A percentile compares a stretch with the other conserved stretches of the same genome.
phyloP scores from a whole-genome alignment of 2,329 filamentous ascomycete species.

The Beauveria rudraprayagi region DNA sequence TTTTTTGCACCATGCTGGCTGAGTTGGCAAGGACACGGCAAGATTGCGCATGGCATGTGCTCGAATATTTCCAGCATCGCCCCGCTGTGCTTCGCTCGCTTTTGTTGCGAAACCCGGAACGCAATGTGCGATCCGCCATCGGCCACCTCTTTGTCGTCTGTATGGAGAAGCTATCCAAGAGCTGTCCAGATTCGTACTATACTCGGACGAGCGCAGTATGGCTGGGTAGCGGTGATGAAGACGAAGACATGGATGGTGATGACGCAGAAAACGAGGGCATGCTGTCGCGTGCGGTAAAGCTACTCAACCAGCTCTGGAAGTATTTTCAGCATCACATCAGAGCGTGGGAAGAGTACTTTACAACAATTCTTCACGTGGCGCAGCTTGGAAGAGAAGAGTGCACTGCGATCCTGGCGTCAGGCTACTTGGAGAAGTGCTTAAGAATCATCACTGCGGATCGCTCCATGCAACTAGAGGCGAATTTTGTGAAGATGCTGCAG shows the following conservation, averaged over 20 bases:
- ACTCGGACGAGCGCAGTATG: background rate
- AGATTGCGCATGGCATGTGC: conserved; percentile 49
- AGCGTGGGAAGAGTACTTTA: conserved; percentile 72
- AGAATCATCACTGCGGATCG: conserved; percentile 55
- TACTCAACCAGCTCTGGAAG: conserved; percentile 52
- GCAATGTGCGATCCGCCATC: conserved; percentile 44
- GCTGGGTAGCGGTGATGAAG: background rate
- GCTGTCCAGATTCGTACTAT: conserved; percentile 39
- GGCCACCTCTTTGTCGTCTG: conserved; percentile 44
- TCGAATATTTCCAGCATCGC: conserved; percentile 52
- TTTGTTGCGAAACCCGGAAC: conserved; percentile 53
- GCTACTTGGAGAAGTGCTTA: conserved; percentile 51
- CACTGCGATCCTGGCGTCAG: conserved; percentile 48
- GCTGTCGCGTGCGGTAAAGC: conserved; percentile 31
- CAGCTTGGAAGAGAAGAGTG: conserved; percentile 52
- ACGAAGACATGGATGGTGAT: conserved; percentile 3
- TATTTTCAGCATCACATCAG: conserved; percentile 53
- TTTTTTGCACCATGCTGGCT: conserved; percentile 41
- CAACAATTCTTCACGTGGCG: conserved; percentile 59
- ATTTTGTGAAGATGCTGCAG: conserved; percentile 48
- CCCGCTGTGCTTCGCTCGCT: conserved; percentile 55
- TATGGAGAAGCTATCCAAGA: conserved; percentile 42
- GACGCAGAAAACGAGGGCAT: conserved; percentile 16
- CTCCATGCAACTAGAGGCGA: conserved; percentile 39
- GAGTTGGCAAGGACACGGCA: conserved; percentile 42